These are phyloP conservation scores for Eucalyptus guilfoylei DNA, from an alignment of 345 rosid species.

Conservation along the genomic window DNA sequence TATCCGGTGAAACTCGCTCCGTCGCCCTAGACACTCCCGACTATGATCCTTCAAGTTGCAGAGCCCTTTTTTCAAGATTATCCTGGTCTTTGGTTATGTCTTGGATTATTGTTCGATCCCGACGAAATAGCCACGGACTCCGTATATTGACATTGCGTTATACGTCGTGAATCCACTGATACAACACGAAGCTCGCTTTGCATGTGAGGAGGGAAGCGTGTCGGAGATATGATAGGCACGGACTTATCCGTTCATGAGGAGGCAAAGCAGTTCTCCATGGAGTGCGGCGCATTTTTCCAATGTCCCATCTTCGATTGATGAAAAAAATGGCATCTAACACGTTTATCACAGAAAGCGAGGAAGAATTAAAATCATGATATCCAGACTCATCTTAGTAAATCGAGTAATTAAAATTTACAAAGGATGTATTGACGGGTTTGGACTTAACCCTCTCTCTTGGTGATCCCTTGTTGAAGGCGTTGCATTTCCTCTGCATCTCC, in stretches of 20 bases:
- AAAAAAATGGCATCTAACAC: not conserved
- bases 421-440: not conserved
- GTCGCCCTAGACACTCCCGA: not conserved
- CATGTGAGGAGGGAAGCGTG: not conserved
- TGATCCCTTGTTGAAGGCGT: not conserved
- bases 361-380: not conserved
- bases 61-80: not conserved
- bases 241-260: not conserved
- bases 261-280: not conserved
- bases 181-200: not conserved
- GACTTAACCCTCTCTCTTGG: not conserved
- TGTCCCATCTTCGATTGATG: not conserved
- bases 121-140: not conserved
- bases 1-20: not conserved
- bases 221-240: not conserved
- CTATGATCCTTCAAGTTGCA: not conserved
- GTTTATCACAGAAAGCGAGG: not conserved
- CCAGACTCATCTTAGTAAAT: not conserved
- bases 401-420: not conserved
- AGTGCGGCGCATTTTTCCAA: not conserved
- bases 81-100: not conserved
- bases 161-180: not conserved
- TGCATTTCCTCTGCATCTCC: not conserved
- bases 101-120: not conserved
- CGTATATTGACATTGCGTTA: not conserved